Base-by-base conservation (phyloP, 345 rosid species). In the Eucalyptus urophylla region DNA sequence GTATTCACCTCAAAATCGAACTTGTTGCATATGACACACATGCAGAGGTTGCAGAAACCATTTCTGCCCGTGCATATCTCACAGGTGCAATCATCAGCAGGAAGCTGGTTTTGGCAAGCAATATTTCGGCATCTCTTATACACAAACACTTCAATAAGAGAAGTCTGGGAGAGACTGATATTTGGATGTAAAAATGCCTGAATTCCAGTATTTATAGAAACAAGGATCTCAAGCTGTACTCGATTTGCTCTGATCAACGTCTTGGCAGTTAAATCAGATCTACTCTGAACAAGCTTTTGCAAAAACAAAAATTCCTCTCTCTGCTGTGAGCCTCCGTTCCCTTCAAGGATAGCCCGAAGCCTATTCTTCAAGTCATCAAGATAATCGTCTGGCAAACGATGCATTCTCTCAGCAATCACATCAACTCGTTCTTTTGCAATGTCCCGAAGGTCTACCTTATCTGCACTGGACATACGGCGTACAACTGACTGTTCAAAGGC, bases 31-130 rank as follows among this genome's bases (percentile, higher is more conserved):
- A 98, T 96, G 80, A 97, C 98, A 90, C 99, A 97, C 99, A 96
- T 97, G 94, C 99, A 98, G 69, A 95, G 96, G 91, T 97, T 96
- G 92, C 99, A 98, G 94, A 98, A 98, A 88, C 99, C 99, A 58
- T 94, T 98, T 91, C 96, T 96, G 87, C 92, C 94, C 16, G 95
- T 50, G 89, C 99, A 97, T 89, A 95, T 94, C 76, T 96, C 97
- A 60, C 99, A 97, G 89, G 95, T 92, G 85, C 99, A 98, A 60
- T 95, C 99, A 88, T 98, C 99, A 22, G 98, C 99, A 4, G 99
- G 99, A 86, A 98, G 94, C 90, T 95, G 97, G 92, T 90, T 96
- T 72, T 95, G 99, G 93, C 99, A 98, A 11, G 95, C 96, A 69
- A 97, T 93, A 91, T 98, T 98, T 91, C 99, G 93, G 97, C 99